These are phyloP conservation scores for Maudiozyma barnettii DNA, from an alignment of 805 yeast genomes.

Conservation along the genomic window DNA sequence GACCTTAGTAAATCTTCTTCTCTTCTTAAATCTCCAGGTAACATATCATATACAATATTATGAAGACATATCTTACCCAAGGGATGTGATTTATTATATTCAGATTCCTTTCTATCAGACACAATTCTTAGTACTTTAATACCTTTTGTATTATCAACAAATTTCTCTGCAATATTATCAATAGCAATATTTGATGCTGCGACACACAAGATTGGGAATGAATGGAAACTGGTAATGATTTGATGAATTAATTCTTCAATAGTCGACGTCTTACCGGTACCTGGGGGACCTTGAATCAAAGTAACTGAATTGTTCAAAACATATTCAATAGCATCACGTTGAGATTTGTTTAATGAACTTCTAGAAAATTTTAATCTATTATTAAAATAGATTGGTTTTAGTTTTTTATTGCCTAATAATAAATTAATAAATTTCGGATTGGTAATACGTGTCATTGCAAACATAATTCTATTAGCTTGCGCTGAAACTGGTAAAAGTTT, in stretches of 20 bases:
- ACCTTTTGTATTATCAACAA: constrained; percentile 40
- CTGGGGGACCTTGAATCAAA: constrained; percentile 71
- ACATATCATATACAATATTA: constrained; percentile 42
- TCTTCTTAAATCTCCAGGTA: constrained; percentile 39
- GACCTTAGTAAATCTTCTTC: constrained; percentile 36
- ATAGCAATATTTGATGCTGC: constrained; percentile 72
- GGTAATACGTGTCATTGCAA: constrained; percentile 53
- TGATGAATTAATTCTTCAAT: constrained; percentile 54
- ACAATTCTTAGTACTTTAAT: constrained; percentile 47
- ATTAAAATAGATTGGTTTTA: constrained; percentile 46
- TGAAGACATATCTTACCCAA: constrained; percentile 54
- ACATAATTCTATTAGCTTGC: constrained; percentile 52
- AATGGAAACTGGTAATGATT: constrained; percentile 42
- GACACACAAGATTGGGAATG: constrained; percentile 59
- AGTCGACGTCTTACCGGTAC: constrained; percentile 72
- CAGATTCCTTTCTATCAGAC: constrained; percentile 50
- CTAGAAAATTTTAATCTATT: constrained; percentile 43
- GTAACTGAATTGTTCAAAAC: constrained; percentile 43
- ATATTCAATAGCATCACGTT: constrained; percentile 45
- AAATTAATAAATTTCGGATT: constrained; percentile 43
- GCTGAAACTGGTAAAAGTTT: constrained; percentile 52
- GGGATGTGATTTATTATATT: constrained; percentile 49
- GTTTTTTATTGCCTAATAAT: constrained; percentile 46
- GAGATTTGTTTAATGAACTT: constrained; percentile 48
- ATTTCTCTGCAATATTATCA: constrained; percentile 65